A percentile compares a stretch with the other conserved stretches of the same genome.
Conservation (phyloP, 768 basidiomycete species). For the Mycena sanguinolenta region DNA sequence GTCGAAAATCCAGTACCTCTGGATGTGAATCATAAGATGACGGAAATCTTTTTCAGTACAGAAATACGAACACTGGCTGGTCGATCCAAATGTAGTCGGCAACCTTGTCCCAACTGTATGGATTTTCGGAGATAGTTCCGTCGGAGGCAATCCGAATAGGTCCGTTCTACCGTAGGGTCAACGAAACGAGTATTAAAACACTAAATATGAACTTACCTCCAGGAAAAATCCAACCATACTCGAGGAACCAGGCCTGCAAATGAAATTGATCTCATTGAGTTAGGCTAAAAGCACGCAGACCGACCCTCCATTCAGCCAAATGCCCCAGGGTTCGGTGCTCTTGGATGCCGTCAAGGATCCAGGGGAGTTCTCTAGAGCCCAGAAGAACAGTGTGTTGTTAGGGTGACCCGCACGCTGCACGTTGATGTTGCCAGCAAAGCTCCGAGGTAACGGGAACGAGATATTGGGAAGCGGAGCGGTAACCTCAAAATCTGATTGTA, state of each 20-base stretch:
- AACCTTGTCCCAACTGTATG: conserved; percentile 69
- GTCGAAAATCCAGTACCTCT: conserved; percentile 78
- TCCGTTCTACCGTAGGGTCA: conserved; percentile 64
- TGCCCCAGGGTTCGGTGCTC: conserved; percentile 72
- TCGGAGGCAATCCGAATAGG: conserved; percentile 71
- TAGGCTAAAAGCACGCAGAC: conserved; percentile 35
- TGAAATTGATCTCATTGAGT: background rate
- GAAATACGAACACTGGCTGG: conserved; percentile 67
- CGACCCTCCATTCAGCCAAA: conserved; percentile 83
- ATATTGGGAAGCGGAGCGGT: conserved; percentile 69
- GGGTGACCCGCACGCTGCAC: conserved; percentile 72
- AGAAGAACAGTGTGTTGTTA: conserved; percentile 77
- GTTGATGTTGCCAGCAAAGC: conserved; percentile 74
- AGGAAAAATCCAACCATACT: conserved; percentile 75
- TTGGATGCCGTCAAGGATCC: conserved; percentile 66
- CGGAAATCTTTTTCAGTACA: conserved; percentile 18
- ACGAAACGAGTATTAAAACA: background rate
- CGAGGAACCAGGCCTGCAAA: conserved; percentile 73
- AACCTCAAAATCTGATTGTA: conserved; percentile 68
- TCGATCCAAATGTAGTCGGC: conserved; percentile 83
- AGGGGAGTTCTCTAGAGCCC: conserved; percentile 68
- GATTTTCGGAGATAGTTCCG: conserved; percentile 63
- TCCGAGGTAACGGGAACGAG: conserved; percentile 65
- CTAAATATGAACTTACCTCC: conserved; percentile 59
- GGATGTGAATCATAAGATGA: conserved; percentile 17